Percentiles rank a stretch among this genome's conserved stretches.
Conservation (phyloP, 78 protist genomes). For the Guillardia theta region DNA sequence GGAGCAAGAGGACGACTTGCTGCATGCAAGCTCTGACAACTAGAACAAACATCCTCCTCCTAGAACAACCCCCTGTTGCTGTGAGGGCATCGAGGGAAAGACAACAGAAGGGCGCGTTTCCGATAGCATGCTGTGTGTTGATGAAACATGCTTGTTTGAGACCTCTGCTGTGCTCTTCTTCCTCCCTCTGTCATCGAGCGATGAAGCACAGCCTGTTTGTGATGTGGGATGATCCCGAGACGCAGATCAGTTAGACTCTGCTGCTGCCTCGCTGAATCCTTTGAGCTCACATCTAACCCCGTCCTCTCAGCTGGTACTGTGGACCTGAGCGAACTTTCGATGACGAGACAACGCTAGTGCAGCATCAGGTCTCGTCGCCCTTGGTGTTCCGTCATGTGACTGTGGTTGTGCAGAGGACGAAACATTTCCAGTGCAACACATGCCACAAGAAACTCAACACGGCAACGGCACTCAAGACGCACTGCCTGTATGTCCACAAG, state of each 20-base stretch:
- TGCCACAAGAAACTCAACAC: conserved; percentile 43
- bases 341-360: neutral
- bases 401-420: neutral
- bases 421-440: neutral
- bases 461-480: conserved; percentile 41
- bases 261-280: neutral
- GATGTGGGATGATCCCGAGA: too few species aligned
- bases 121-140: too few species aligned
- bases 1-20: neutral
- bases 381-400: neutral
- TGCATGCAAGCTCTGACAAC: neutral
- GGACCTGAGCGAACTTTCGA: conserved; percentile 3
- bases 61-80: neutral
- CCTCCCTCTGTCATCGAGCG: neutral
- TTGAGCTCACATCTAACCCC: too few species aligned
- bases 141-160: neutral
- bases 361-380: neutral
- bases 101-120: too few species aligned
- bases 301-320: conserved; percentile 1
- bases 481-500: conserved; percentile 13
- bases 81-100: neutral
- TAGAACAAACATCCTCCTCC: neutral
- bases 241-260: too few species aligned
- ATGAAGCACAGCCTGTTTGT: neutral
- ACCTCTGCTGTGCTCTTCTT: neutral